Evolutionary conservation across 176 grass and related monocot species (phyloP).

Genomic region (Paspalum notatum): DNA sequence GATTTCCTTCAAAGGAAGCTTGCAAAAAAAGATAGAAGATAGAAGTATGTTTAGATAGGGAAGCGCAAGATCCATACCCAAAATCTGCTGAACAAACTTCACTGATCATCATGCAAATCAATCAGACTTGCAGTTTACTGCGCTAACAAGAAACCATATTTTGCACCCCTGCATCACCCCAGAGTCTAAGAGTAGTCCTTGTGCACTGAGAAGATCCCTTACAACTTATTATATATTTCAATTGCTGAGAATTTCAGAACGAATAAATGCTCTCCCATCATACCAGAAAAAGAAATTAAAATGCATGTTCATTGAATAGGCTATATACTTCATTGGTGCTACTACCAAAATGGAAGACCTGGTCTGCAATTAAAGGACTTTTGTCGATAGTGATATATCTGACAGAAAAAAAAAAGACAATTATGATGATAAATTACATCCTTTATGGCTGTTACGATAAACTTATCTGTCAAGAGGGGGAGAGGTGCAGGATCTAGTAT

Average conservation of each 20-base stretch:
- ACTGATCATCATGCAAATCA: not conserved
- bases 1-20: too few species aligned
- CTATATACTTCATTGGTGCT: slow-evolving; percentile 72
- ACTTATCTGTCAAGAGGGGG: slow-evolving; percentile 48
- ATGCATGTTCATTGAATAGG: not conserved
- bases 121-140: not conserved
- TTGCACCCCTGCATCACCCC: slow-evolving; percentile 81
- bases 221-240: slow-evolving; percentile 92
- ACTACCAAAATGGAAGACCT: slow-evolving; percentile 73
- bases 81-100: too few species aligned
- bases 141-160: not conserved
- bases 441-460: slow-evolving; percentile 29
- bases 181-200: slow-evolving; percentile 66
- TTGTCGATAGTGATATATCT: not conserved
- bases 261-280: slow-evolving; percentile 89
- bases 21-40: too few species aligned
- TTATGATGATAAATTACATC: not conserved
- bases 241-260: slow-evolving; percentile 85
- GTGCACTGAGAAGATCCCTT: slow-evolving; percentile 74
- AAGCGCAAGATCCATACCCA: too few species aligned
- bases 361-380: slow-evolving; percentile 47
- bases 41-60: too few species aligned
- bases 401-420: not conserved
- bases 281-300: slow-evolving; percentile 66
- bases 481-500: not conserved